Evolutionary conservation across 2,329 filamentous ascomycete species (phyloP).

Genomic region (Graphilbum ipis-grandicollis): DNA sequence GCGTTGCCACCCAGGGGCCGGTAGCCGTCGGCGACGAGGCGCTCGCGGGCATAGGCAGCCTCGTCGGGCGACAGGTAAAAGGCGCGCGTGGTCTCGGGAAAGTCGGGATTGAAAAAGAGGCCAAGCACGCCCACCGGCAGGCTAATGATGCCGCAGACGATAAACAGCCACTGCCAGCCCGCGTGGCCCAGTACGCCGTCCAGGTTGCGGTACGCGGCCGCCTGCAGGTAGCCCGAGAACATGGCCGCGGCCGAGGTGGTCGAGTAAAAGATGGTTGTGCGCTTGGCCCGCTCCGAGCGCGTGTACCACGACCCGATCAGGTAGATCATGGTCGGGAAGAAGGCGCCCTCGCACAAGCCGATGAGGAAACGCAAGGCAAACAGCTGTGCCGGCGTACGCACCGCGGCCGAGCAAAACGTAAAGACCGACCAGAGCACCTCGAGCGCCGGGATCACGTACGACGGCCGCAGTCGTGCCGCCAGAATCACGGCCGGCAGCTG

Average conservation of each 20-base stretch:
- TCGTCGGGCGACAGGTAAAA: conserved; percentile 19
- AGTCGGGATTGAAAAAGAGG: conserved; percentile 23
- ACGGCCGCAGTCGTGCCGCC: conserved; percentile 12
- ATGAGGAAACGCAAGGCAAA: conserved; percentile 34
- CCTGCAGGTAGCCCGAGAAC: conserved; percentile 24
- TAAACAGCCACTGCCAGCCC: conserved; percentile 36
- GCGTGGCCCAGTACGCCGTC: conserved; percentile 28
- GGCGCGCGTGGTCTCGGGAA: conserved; percentile 19
- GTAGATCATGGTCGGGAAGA: conserved; percentile 32
- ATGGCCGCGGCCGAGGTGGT: conserved; percentile 22
- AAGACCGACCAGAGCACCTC: conserved; percentile 4
- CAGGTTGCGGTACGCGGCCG: conserved; percentile 34
- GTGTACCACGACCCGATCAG: conserved; percentile 37
- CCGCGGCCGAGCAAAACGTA: conserved; percentile 2
- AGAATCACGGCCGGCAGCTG: conserved; percentile 25
- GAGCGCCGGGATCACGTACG: conserved; percentile 2
- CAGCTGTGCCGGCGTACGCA: conserved; percentile 9
- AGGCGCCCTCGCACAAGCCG: conserved; percentile 33
- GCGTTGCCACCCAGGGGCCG: conserved; percentile 20
- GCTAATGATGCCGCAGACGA: conserved; percentile 38
- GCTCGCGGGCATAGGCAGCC: conserved; percentile 16
- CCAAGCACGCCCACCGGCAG: conserved; percentile 23
- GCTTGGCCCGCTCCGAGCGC: conserved; percentile 39
- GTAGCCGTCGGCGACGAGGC: conserved; percentile 13
- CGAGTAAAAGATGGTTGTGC: conserved; percentile 42